Percentiles rank a stretch among this genome's conserved stretches.
Evolutionary conservation across 139 green algal genomes (phyloP).

Genomic region (Chlorella sp.): DNA sequence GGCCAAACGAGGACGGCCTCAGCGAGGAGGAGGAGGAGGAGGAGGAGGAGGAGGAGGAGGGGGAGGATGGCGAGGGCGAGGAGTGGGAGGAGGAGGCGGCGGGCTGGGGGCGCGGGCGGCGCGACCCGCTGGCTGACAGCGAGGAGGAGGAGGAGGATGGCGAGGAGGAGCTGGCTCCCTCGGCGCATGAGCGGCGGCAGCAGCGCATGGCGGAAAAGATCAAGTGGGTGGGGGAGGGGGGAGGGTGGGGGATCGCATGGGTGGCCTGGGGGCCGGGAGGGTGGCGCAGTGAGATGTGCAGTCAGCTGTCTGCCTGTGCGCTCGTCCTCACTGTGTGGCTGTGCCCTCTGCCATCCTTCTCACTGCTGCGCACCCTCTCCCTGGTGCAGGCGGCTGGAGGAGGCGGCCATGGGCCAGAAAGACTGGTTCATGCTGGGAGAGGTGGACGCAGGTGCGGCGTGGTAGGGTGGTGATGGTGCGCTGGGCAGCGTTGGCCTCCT

Average conservation of each 20-base stretch:
- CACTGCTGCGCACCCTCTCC: neutral
- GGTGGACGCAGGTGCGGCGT: conserved; percentile 53
- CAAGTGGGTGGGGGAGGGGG: neutral
- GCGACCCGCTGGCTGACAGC: neutral
- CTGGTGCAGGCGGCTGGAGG: conserved; percentile 67
- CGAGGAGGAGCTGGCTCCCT: conserved; percentile 44
- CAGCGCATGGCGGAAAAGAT: conserved; percentile 63
- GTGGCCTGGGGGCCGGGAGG: too few species aligned
- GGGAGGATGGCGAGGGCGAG: conserved; percentile 17
- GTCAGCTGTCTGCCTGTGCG: neutral
- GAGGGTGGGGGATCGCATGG: neutral
- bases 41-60: conserved; percentile 2
- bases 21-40: conserved; percentile 8
- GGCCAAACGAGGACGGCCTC: neutral
- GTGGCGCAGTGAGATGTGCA: too few species aligned
- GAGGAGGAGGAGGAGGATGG: conserved; percentile 13
- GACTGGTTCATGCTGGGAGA: conserved; percentile 88
- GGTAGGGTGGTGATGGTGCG: neutral
- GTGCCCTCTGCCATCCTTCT: neutral
- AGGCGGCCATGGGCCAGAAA: conserved; percentile 73
- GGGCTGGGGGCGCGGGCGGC: neutral
- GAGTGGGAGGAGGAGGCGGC: neutral
- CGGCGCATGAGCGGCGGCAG: conserved; percentile 72
- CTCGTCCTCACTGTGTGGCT: neutral
- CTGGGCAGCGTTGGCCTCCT: neutral